Evolutionary conservation across 108 stramenopile species (phyloP), one percentile per base, ranked within the genome.

Genomic region (Fragilaria crotonensis): DNA sequence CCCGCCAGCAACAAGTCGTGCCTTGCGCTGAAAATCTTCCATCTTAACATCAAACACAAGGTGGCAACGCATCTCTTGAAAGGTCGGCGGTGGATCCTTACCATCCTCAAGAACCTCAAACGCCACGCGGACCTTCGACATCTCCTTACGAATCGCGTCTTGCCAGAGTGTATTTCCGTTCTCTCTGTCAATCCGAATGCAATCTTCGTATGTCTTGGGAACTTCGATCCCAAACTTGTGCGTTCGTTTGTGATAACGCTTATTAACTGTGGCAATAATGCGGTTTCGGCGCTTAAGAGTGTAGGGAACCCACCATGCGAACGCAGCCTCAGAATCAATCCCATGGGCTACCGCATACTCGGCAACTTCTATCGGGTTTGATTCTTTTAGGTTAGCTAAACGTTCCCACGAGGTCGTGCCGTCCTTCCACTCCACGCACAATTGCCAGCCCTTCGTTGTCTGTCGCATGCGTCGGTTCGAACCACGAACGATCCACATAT

Each of bases 221-320:
- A n/a, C n/a, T n/a, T n/a, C n/a, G n/a, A n/a, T n/a, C n/a, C n/a
- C n/a, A n/a, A n/a, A n/a, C n/a, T n/a, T n/a, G n/a, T n/a, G n/a
- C n/a, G n/a, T n/a, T n/a, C n/a, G n/a, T n/a, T n/a, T n/a, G n/a
- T n/a, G 21, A 31, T 76, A 5, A 55, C 61, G 21, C 31, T 67
- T 11, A n/a, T n/a, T n/a, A n/a, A 75, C 60, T 3, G 51, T 36
- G 2, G 52, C 33, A 14, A 70, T 61, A 7, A 68, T 68, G n/a
- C 14, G 33, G 23, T 71, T 33, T 11, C 62, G 28, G 41, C 63
- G 62, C 29, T 41, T 45, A 5, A 75, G 30, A 2, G 55, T 62
- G 20, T 60, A 47, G 2, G 66, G 70, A 1, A 55, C 66, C 73
- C 73, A 70, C 68, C 73, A 69, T n/a, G n/a, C n/a, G n/a, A n/a